Base-by-base conservation (phyloP, 352 stramenopile genomes). In the Elongisporangium undulatum region DNA sequence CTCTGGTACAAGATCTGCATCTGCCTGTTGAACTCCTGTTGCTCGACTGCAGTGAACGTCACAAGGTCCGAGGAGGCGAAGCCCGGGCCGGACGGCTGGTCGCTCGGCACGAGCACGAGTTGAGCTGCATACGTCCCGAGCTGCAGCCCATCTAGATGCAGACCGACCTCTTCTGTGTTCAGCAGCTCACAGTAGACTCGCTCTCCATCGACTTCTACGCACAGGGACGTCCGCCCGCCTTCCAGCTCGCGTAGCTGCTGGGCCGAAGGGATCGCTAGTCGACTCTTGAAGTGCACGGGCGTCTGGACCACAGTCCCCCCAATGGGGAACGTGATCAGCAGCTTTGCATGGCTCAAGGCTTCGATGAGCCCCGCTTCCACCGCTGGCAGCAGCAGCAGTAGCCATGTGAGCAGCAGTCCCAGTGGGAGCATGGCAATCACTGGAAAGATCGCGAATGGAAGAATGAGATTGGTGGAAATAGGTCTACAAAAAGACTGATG, bases 31-130 rank as follows among this genome's bases (percentile, higher is more conserved):
- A 75, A 70, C 16, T 59, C 61, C 12, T 58, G 38, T 5, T 55
- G 41, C 7, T 53, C 63, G 17, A 75, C 21, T 4, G 72, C 52
- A 0, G 20, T 61, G 56, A 75, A 75, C 7, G 49, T 1, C 1
- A 69, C 61, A 4, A 51, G 19, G 6, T 67, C 17, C 2, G 64
- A 72, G 24, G 64, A n/a, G 19, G 53, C 23, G 21, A 72, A 20
- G 19, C 10, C 34, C 5, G n/a, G 58, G 38, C 66, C 58, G 16
- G 55, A 66, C 34, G 62, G 1, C 53, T 72, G 0, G 62, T 26
- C 16, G 13, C 41, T 6, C 20, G 6, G 3, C 61, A 61, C 15
- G n/a, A 72, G 22, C 21, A 61, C 66, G n/a, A 71, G 54, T 1
- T 55, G 61, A 1, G 52, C 64, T 10, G 64, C 63, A 58, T 75